Conservation (phyloP, 148 eudicot species). For the Salicornia ramosissima region DNA sequence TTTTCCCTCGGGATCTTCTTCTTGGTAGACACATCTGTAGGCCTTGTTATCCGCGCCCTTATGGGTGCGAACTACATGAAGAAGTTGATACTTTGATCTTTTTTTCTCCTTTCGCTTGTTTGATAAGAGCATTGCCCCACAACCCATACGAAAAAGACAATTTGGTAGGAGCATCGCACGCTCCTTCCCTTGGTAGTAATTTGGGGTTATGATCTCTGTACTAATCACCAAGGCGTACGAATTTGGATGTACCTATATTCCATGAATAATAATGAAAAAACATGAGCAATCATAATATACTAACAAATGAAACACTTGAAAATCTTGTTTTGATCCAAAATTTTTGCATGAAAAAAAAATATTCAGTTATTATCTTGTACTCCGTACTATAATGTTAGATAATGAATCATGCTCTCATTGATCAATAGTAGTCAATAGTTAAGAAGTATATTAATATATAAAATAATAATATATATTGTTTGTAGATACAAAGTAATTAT, state of each 20-base stretch:
- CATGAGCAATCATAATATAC: too few relatives aligned
- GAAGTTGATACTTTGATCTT: slow-evolving; percentile 31
- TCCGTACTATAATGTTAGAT: too few relatives aligned
- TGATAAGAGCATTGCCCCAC: slow-evolving; percentile 30
- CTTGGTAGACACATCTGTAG: slow-evolving; percentile 48
- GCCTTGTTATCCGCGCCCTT: slow-evolving; percentile 63
- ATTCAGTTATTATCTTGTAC: too few relatives aligned
- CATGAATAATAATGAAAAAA: too few relatives aligned
- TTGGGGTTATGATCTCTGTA: slow-evolving; percentile 69
- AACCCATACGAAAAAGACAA: slow-evolving; percentile 65
- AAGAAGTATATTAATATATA: too few relatives aligned
- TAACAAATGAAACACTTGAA: too few relatives aligned
- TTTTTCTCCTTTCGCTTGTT: slow-evolving; percentile 24
- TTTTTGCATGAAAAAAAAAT: too few relatives aligned
- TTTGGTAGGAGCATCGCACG: slow-evolving; percentile 73
- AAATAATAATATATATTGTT: too few relatives aligned
- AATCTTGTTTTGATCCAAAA: too few relatives aligned
- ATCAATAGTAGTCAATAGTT: too few relatives aligned
- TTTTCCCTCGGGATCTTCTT: slow-evolving; percentile 57
- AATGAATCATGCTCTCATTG: too few relatives aligned
- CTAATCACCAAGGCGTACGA: slow-evolving; percentile 60
- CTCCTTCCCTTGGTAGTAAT: slow-evolving; percentile 62
- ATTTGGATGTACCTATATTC: slow-evolving; percentile 35
- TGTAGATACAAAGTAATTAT: too few relatives aligned
- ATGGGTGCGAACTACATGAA: slow-evolving; percentile 71